Base-by-base conservation (phyloP, 1,284 basidiomycete genomes). In the Sporisorium graminicola region DNA sequence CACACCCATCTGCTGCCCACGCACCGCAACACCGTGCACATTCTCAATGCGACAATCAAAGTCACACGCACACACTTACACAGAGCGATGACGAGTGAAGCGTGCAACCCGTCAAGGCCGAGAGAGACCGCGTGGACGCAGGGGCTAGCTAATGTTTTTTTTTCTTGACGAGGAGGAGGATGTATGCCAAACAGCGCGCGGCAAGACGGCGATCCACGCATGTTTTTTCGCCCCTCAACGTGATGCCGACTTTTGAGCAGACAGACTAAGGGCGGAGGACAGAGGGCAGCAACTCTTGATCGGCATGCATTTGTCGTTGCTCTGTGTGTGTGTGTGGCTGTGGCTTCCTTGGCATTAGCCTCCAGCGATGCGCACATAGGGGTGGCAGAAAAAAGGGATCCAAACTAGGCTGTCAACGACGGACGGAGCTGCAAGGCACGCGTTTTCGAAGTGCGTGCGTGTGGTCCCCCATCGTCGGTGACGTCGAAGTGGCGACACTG, bases 381-480 rank as follows among this genome's bases (percentile, higher is more conserved):
- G n/a, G n/a, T n/a, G n/a, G n/a, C n/a, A n/a, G n/a, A n/a, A n/a
- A n/a, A n/a, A n/a, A n/a, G n/a, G n/a, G n/a, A n/a, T n/a, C n/a
- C n/a, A n/a, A n/a, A n/a, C n/a, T n/a, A n/a, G n/a, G n/a, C n/a
- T n/a, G n/a, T n/a, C n/a, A n/a, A n/a, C n/a, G n/a, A n/a, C n/a
- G n/a, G n/a, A n/a, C n/a, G n/a, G n/a, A 7, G 31, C 50, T 59
- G 64, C 64, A 67, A 61, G 65, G 65, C 65, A 68, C 55, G 65
- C 54, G 59, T 62, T 61, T 50, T 26, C 42, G 47, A 51, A 13
- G 27, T 43, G 37, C 29, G 35, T 47, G 20, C 5, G 27, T 49
- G 16, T 8, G 9, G 6, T 22, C 44, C 40, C 4, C 43, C 24
- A 10, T 47, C 22, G 16, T 26, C 12, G 14, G 10, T 24, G 37